A percentile compares a stretch with the other conserved stretches of the same genome.
These are phyloP conservation scores for Alternaria sp. DNA, from an alignment of 2,329 filamentous ascomycete genomes.

Conservation along the genomic window DNA sequence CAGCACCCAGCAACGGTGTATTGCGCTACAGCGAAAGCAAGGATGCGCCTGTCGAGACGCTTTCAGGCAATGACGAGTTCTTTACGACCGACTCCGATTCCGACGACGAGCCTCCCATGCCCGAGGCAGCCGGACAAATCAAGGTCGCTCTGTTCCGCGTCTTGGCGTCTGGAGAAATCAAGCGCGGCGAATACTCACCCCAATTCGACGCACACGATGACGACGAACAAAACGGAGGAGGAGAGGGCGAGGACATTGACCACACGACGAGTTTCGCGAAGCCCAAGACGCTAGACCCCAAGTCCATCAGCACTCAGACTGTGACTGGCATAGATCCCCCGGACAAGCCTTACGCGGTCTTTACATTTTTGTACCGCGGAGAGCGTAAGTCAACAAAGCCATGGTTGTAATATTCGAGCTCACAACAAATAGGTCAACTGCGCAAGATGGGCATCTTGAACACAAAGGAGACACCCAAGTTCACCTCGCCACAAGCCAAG, in stretches of 20 bases:
- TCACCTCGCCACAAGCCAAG: constrained; percentile 70
- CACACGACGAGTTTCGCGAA: constrained; percentile 98
- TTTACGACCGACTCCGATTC: constrained; percentile 72
- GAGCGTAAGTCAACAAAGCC: constrained; percentile 72
- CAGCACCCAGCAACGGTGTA: constrained; percentile 61
- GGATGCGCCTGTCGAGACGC: constrained; percentile 74
- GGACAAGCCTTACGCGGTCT: constrained; percentile 94
- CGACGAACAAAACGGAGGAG: constrained; percentile 72
- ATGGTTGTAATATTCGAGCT: constrained; percentile 12
- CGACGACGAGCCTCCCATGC: constrained; percentile 83
- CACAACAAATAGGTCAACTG: constrained; percentile 74
- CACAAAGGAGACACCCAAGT: constrained; percentile 67
- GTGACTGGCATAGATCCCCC: constrained; percentile 98
- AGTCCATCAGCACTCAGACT: constrained; percentile 97
- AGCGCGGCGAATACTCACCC: constrained; percentile 96
- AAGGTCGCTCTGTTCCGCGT: constrained; percentile 97
- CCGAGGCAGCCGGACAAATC: constrained; percentile 95
- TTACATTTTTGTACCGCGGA: constrained; percentile 97
- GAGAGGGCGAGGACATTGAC: constrained; percentile 81
- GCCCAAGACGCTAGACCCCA: constrained; percentile 93
- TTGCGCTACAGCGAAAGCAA: constrained; percentile 83
- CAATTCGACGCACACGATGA: constrained; percentile 98
- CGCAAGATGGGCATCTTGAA: constrained; percentile 93
- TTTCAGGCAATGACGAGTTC: constrained; percentile 73
- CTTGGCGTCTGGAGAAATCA: constrained; percentile 93